These are phyloP conservation scores for Rhytidhysteron rufulum DNA, from an alignment of 2,329 filamentous ascomycete genomes.

Conservation along the genomic window DNA sequence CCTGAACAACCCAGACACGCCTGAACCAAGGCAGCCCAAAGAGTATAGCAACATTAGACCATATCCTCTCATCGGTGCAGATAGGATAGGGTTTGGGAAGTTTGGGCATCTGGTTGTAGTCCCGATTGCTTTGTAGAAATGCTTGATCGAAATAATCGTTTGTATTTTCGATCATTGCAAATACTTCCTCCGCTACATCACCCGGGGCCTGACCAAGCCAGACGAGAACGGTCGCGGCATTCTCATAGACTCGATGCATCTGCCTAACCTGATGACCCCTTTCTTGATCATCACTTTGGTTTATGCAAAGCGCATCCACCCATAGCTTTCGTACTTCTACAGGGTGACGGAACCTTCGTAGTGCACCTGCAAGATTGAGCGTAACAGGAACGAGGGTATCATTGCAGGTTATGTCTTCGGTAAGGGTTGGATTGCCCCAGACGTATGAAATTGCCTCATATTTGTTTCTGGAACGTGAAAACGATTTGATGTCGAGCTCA, in stretches of 20 bases:
- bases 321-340: slow-evolving; percentile 12
- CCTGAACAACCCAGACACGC: slow-evolving; percentile 1
- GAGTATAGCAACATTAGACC: background rate
- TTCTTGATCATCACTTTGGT: slow-evolving; percentile 17
- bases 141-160: background rate
- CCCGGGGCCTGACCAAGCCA: slow-evolving; percentile 12
- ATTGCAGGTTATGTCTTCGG: slow-evolving; percentile 8
- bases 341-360: slow-evolving; percentile 14
- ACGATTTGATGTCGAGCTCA: background rate
- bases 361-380: slow-evolving; percentile 11
- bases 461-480: background rate
- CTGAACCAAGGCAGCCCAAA: background rate
- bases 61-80: background rate
- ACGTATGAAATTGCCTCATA: slow-evolving; percentile 25
- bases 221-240: slow-evolving; percentile 16
- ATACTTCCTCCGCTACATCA: background rate
- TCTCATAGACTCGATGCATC: slow-evolving; percentile 19
- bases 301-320: slow-evolving; percentile 11
- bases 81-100: background rate
- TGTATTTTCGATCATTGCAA: background rate
- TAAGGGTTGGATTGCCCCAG: slow-evolving; percentile 16
- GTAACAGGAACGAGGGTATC: slow-evolving; percentile 13
- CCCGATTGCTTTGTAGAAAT: too few relatives aligned
- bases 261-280: slow-evolving; percentile 15
- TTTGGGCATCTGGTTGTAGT: background rate